Conservation (phyloP, 352 stramenopile species). For the Thraustochytrium striatum region DNA sequence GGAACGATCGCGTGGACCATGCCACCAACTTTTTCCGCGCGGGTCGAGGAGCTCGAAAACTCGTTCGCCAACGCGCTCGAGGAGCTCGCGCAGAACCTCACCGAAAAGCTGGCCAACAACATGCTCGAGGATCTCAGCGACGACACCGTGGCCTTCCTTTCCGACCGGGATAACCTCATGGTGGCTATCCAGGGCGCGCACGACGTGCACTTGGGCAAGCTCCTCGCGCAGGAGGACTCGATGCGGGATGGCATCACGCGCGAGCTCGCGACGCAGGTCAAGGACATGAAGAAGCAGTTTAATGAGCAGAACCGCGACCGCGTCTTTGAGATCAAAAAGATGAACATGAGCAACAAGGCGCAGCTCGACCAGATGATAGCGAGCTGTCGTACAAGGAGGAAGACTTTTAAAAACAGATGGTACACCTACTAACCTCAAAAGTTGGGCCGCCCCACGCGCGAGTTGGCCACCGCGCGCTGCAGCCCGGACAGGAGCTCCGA, state of each 20-base stretch:
- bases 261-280: constrained; percentile 27
- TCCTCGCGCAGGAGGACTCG: constrained; percentile 72
- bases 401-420: neutral
- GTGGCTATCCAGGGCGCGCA: constrained; percentile 81
- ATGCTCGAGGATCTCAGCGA: constrained; percentile 57
- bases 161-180: constrained; percentile 56
- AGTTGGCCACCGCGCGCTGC: too few species aligned
- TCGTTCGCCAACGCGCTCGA: constrained; percentile 79
- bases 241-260: constrained; percentile 12
- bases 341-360: constrained; percentile 1
- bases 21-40: constrained; percentile 81
- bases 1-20: constrained; percentile 75
- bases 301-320: constrained; percentile 32
- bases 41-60: constrained; percentile 81
- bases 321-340: constrained; percentile 13
- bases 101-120: constrained; percentile 55
- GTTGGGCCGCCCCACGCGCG: too few species aligned
- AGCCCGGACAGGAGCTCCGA: neutral
- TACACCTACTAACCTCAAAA: neutral
- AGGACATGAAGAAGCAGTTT: constrained; percentile 21
- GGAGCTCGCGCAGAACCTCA: constrained; percentile 56
- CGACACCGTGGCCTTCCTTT: constrained; percentile 55
- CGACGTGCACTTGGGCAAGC: constrained; percentile 82
- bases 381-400: neutral
- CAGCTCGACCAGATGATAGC: constrained; percentile 4